These are phyloP conservation scores for Debaryomycetaceae sp. DNA, from an alignment of 1,139 yeast species.

Conservation along the genomic window DNA sequence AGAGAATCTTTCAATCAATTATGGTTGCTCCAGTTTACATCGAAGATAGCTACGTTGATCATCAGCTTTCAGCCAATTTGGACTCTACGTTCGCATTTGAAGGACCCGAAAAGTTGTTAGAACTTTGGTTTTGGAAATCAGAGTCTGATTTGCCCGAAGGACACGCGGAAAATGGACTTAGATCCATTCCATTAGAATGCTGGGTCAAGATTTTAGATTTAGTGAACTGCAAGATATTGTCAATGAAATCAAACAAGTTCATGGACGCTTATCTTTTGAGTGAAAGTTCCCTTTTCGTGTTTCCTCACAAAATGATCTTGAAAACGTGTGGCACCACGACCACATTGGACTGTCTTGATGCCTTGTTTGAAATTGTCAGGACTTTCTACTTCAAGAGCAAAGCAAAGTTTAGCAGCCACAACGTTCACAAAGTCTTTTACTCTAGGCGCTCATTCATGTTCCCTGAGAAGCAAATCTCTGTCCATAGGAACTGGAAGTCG, in stretches of 20 bases:
- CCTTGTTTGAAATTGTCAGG: conserved; percentile 52
- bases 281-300: conserved; percentile 89
- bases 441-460: conserved; percentile 92
- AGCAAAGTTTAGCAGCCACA: conserved; percentile 20
- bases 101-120: conserved; percentile 94
- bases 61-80: conserved; percentile 69
- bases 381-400: conserved; percentile 12
- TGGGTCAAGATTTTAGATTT: conserved; percentile 76
- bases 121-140: conserved; percentile 73
- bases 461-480: conserved; percentile 77
- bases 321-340: conserved; percentile 98
- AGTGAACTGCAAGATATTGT: conserved; percentile 85
- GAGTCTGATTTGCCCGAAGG: conserved; percentile 35
- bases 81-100: conserved; percentile 93
- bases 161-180: conserved; percentile 44
- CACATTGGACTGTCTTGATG: conserved; percentile 71
- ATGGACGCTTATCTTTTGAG: conserved; percentile 85
- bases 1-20: conserved; percentile 3
- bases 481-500: conserved; percentile 81
- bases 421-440: conserved; percentile 72
- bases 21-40: conserved; percentile 47
- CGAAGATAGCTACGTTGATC: conserved; percentile 62
- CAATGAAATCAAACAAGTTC: conserved; percentile 62
- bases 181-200: conserved; percentile 59
- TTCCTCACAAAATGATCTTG: conserved; percentile 76